Evolutionary conservation across 1,139 yeast genomes (phyloP).

Genomic region (Scheffersomyces segobiensis): DNA sequence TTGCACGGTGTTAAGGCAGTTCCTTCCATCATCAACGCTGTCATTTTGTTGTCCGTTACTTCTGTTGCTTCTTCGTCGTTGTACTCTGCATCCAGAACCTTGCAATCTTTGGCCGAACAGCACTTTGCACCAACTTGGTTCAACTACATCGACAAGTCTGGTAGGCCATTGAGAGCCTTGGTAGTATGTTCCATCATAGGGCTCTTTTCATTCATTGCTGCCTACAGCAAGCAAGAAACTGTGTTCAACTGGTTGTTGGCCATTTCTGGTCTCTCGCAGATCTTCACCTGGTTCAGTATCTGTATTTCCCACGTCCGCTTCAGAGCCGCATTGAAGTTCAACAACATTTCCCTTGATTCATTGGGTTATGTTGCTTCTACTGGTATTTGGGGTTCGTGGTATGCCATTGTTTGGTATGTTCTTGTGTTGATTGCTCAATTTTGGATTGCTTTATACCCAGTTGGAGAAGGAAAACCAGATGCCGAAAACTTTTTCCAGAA

Average conservation of each 20-base stretch:
- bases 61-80: conserved; percentile 48
- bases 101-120: conserved; percentile 45
- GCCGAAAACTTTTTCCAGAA: conserved; percentile 37
- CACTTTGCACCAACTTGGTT: conserved; percentile 45
- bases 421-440: conserved; percentile 43
- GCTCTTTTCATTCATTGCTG: conserved; percentile 34
- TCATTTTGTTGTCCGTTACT: conserved; percentile 44
- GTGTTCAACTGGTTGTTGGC: conserved; percentile 48
- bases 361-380: conserved; percentile 44
- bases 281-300: conserved; percentile 45
- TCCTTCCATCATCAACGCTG: conserved; percentile 45
- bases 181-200: conserved; percentile 33
- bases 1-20: conserved; percentile 40
- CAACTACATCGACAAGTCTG: conserved; percentile 42
- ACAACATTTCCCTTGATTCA: conserved; percentile 33
- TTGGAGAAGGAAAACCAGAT: conserved; percentile 27
- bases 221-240: conserved; percentile 39
- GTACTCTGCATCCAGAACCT: conserved; percentile 45
- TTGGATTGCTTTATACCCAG: conserved; percentile 45
- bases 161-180: conserved; percentile 46
- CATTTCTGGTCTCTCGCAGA: conserved; percentile 44
- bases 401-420: conserved; percentile 34
- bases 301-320: conserved; percentile 45
- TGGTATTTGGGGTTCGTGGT: conserved; percentile 42
- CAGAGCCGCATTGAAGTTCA: conserved; percentile 39